phyloP scores from a whole-genome alignment of 257 asterid genomes.

The Solanum habrochaites region DNA sequence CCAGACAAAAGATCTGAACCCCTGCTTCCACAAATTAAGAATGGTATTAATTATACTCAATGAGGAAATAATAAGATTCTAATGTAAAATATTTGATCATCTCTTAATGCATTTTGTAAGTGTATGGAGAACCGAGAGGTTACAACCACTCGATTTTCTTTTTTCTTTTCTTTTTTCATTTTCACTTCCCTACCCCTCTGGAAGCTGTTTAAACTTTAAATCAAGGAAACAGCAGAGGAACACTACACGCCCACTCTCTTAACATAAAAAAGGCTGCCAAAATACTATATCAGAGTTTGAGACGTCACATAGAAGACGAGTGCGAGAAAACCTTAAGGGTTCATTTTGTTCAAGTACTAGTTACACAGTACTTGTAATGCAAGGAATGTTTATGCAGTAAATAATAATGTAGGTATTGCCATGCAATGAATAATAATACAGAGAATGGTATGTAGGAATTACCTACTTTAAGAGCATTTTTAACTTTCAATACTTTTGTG shows the following conservation, averaged over 20 bases:
- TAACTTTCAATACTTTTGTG: neutral
- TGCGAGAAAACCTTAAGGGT: neutral
- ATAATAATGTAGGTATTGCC: neutral
- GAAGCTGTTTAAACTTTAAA: neutral
- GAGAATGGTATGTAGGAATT: neutral
- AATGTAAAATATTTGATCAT: neutral
- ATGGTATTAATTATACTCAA: neutral
- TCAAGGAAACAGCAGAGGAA: neutral
- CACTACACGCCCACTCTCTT: neutral
- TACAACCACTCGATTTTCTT: neutral
- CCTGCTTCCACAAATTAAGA: slow-evolving; percentile 41
- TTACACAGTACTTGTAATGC: neutral
- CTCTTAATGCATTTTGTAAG: neutral
- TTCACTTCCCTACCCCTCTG: neutral
- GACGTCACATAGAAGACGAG: neutral
- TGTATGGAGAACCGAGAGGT: neutral
- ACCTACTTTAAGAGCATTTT: neutral
- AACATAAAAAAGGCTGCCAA: neutral
- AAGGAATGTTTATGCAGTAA: neutral
- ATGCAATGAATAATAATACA: neutral
- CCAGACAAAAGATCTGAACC: slow-evolving; percentile 97
- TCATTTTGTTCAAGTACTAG: neutral
- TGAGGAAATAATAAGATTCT: neutral
- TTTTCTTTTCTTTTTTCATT: neutral
- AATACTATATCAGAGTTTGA: neutral